Conservation (phyloP, 768 basidiomycete genomes). For the Royoungia palumana region DNA sequence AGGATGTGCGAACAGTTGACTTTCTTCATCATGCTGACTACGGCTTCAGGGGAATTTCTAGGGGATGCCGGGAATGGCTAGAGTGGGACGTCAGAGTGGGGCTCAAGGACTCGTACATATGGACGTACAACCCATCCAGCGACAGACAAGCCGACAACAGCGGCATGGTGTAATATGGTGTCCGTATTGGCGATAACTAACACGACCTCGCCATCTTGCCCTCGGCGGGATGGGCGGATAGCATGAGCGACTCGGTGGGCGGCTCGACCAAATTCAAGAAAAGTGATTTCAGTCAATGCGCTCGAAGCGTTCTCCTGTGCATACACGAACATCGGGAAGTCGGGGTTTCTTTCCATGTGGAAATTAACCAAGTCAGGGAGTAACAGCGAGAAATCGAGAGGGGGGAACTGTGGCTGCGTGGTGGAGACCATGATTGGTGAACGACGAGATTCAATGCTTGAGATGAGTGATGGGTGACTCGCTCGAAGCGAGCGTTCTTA, state of each 20-base stretch:
- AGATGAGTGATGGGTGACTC: neutral
- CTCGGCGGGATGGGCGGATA: slow-evolving; percentile 17
- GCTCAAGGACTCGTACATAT: slow-evolving; percentile 5
- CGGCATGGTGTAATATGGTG: slow-evolving; percentile 27
- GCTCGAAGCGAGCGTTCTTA: slow-evolving; percentile 6
- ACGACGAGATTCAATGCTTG: neutral
- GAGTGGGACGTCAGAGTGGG: neutral
- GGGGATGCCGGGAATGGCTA: slow-evolving; percentile 26
- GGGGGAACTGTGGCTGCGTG: slow-evolving; percentile 2
- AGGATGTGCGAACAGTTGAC: slow-evolving; percentile 18
- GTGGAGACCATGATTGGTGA: neutral
- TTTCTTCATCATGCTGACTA: slow-evolving; percentile 20
- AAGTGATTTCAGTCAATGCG: slow-evolving; percentile 15
- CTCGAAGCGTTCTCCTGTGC: slow-evolving; percentile 8
- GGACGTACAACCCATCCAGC: neutral
- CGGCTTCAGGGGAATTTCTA: slow-evolving; percentile 17
- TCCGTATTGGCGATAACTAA: slow-evolving; percentile 33
- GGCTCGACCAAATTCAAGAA: slow-evolving; percentile 29
- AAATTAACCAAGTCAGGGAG: slow-evolving; percentile 25
- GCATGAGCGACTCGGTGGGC: slow-evolving; percentile 30
- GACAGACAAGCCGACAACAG: slow-evolving; percentile 21
- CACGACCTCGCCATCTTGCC: slow-evolving; percentile 26
- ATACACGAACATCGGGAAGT: slow-evolving; percentile 14
- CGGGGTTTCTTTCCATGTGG: slow-evolving; percentile 16
- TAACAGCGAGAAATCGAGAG: slow-evolving; percentile 18